These are phyloP conservation scores for Mucor piriformis DNA, from an alignment of 371 early-diverging fungal species.

Conservation along the genomic window DNA sequence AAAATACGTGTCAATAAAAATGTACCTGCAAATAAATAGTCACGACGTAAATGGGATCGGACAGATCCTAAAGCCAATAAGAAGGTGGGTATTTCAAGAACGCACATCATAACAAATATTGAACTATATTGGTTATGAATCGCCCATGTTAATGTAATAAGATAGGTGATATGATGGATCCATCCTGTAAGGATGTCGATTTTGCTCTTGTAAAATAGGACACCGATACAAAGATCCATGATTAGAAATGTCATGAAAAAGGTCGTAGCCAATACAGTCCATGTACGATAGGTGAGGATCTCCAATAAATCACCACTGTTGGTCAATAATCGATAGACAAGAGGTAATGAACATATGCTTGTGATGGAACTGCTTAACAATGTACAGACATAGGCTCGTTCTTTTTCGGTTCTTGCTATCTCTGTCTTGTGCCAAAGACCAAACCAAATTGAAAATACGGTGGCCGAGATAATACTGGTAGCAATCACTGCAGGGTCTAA, in stretches of 20 bases:
- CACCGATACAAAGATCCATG: constrained; percentile 51
- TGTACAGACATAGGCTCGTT: constrained; percentile 40
- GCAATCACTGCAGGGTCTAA: constrained; percentile 14
- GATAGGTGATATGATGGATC: constrained; percentile 59
- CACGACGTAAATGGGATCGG: constrained; percentile 30
- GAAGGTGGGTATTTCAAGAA: constrained; percentile 46
- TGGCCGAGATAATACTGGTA: constrained; percentile 6
- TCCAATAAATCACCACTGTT: constrained; percentile 19
- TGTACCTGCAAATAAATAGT: constrained; percentile 45
- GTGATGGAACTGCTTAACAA: constrained; percentile 39
- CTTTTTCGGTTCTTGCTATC: constrained; percentile 26
- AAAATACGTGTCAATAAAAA: constrained; percentile 42
- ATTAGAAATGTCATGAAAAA: constrained; percentile 51
- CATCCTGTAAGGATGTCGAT: constrained; percentile 58
- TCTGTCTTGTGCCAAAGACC: constrained; percentile 16
- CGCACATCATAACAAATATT: constrained; percentile 43
- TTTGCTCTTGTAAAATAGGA: constrained; percentile 45
- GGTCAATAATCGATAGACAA: constrained; percentile 19
- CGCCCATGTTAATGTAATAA: constrained; percentile 30
- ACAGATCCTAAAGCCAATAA: constrained; percentile 45
- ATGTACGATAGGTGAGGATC: constrained; percentile 24
- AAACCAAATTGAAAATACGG: constrained; percentile 19
- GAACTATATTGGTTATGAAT: constrained; percentile 23
- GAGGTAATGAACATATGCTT: constrained; percentile 33
- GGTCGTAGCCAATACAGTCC: constrained; percentile 33